Base-by-base conservation (phyloP, 805 yeast species). In the Ogataea degrootiae region DNA sequence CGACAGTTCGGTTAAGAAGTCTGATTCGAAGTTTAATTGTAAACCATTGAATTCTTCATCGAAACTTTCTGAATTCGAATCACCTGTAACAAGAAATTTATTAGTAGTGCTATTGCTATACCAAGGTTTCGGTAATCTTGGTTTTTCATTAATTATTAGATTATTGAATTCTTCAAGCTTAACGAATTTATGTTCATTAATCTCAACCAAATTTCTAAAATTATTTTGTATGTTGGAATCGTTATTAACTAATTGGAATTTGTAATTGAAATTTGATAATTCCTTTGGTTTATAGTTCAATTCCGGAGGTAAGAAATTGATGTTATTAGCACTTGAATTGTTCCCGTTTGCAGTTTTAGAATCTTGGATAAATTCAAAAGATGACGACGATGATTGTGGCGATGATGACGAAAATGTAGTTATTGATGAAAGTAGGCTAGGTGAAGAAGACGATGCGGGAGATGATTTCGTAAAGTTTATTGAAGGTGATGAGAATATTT, bases 261-360 rank as follows among this genome's bases (percentile, higher is more conserved):
- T 61, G 52, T 46, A 65, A 5, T 16, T 7, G 6, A 58, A 55
- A 17, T 38, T 47, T 11, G 48, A 22, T 21, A 60, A 46, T 17
- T 62, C 65, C 2, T 58, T 58, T 5, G 58, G 55, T 38, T 55
- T 57, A 40, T 60, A 63, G 39, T 66, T 61, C 35, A 80, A 57
- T 50, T 76, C 80, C 3, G 79, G 79, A 6, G 80, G 79, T 4
- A 58, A 33, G 21, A 35, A 50, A 44, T 42, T 51, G 5, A 44
- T 51, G 17, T 49, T 58, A 34, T 36, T 50, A 34, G 21, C 34
- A 16, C 39, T 43, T 45, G 12, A 26, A 19, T 4, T 26, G 31
- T 9, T 9, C 12, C 31, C 31, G 31, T 26, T 26, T 1, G 55
- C 41, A 14, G 44, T 56, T 19, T 46, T 43, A 14, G 15, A 26